Percentiles rank a stretch among this genome's conserved stretches.
Evolutionary conservation across 345 rosid genomes (phyloP).

Genomic region (Pistacia integerrima): DNA sequence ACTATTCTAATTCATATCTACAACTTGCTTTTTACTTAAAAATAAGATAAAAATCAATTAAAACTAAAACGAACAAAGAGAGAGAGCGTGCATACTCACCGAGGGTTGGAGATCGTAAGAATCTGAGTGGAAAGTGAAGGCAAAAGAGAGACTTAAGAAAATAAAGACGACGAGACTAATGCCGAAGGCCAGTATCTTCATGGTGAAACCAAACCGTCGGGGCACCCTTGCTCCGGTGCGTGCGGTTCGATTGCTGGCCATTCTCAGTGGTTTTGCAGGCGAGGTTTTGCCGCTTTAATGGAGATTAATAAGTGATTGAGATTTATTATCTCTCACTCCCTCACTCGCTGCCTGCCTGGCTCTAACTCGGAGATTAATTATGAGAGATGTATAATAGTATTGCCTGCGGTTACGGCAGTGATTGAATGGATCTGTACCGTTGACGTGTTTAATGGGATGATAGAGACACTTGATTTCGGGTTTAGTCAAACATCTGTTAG

Average conservation of each 20-base stretch:
- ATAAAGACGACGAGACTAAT: slow-evolving; percentile 43
- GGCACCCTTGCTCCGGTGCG: slow-evolving; percentile 37
- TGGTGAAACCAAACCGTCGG: slow-evolving; percentile 27
- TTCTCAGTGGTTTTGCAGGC: slow-evolving; percentile 11
- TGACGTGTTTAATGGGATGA: not conserved
- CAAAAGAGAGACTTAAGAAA: slow-evolving; percentile 53
- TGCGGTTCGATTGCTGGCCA: slow-evolving; percentile 54
- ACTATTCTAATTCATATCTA: no score
- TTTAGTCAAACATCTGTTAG: not conserved
- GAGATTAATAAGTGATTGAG: not conserved
- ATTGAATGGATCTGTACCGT: not conserved
- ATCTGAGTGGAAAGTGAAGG: slow-evolving; percentile 49
- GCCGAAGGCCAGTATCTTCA: slow-evolving; percentile 49
- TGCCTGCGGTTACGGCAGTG: not conserved
- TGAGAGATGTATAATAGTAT: not conserved
- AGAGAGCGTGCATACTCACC: slow-evolving; percentile 39
- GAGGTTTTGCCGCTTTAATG: not conserved
- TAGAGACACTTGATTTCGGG: not conserved
- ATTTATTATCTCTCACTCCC: not conserved
- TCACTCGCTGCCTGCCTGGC: not conserved
- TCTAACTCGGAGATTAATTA: not conserved
- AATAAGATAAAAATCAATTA: slow-evolving; percentile 5
- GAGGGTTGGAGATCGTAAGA: slow-evolving; percentile 45
- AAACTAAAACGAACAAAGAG: not conserved
- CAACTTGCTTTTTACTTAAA: not conserved